Evolutionary conservation across 2,329 filamentous ascomycete genomes (phyloP).

Genomic region (Celoporthe dispersa): DNA sequence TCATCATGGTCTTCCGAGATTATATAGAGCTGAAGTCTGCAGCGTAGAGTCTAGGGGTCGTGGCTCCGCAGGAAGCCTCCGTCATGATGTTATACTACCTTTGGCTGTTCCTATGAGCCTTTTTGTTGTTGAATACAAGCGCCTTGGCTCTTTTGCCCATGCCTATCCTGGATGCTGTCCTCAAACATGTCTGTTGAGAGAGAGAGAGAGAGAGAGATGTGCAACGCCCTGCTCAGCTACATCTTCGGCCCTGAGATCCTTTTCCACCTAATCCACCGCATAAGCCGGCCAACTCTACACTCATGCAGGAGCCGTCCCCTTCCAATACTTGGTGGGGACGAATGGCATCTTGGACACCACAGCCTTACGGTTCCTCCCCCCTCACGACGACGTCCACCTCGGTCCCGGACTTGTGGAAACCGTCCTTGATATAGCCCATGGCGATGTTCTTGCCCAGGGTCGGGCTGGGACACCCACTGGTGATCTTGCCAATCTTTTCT

Average conservation of each 20-base stretch:
- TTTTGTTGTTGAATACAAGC: constrained; percentile 9
- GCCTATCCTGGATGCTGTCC: not conserved
- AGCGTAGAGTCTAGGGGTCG: not conserved
- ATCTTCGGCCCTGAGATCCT: not conserved
- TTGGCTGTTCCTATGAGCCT: not conserved
- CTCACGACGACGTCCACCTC: constrained; percentile 78
- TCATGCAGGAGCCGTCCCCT: constrained; percentile 38
- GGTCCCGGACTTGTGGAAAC: constrained; percentile 82
- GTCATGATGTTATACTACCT: not conserved
- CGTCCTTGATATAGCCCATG: constrained; percentile 89
- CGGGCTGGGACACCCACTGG: constrained; percentile 88
- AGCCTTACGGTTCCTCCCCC: constrained; percentile 74
- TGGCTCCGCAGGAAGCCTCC: not conserved
- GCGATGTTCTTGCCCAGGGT: constrained; percentile 88
- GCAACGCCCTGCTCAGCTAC: not conserved
- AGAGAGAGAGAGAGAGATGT: not conserved
- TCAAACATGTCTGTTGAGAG: not conserved
- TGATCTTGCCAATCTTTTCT: constrained; percentile 76
- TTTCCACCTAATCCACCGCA: not conserved
- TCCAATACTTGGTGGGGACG: constrained; percentile 78
- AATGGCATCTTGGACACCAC: constrained; percentile 89
- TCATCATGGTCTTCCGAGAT: not conserved
- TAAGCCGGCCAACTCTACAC: too few species aligned
- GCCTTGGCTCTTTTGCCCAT: not conserved
- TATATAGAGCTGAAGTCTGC: not conserved